Evolutionary conservation across 2,329 filamentous ascomycete genomes (phyloP), one percentile per base, ranked within the genome.

Genomic region (Macrophomina phaseolina): DNA sequence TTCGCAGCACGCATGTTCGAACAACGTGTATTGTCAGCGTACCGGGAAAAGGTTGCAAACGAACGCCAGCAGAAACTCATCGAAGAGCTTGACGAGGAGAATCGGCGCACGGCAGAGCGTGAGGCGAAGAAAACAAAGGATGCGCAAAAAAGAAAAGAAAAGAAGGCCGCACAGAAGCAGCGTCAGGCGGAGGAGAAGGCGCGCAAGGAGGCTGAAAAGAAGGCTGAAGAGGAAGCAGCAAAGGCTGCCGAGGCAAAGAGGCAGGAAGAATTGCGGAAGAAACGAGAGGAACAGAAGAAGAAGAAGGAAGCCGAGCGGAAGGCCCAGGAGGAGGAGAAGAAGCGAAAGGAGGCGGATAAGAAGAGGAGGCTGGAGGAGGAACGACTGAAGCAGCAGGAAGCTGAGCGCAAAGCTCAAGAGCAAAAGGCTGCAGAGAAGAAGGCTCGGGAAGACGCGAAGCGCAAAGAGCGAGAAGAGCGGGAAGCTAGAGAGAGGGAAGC

Each of bases 1-100:
- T 99, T 99, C 79, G 95, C 95, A 68, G 95, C 95, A 67, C 90
- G 95, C 70, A 99, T 99, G 95, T 99, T 99, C 79, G 95, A 99
- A 81, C 95, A 99, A 79, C 87, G 95, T 70, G 95, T 99, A 28
- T 85, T 99, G 67, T 94, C 92, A 49, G 95, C 95, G n/a, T 99
- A 99, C 81, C 91, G 93, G 78, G 94, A 98, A 81, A 97, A 97
- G 78, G 94, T 99, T 3, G 93, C 95, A 18, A 89, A 90, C 73
- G 94, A 99, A 81, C 91, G 95, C 34, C 94, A 97, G 76, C 86
- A 91, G 74, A 93, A 93, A 77, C 88, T 99, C 28, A 85, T 99
- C 32, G 91, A 97, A 76, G 95, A 99, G 78, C 84, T 97, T 2
- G 90, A 94, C 71, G 92, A 97, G 76, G 95, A 99, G 77, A 87